A percentile compares a stretch with the other conserved stretches of the same genome.
Evolutionary conservation across 2,329 filamentous ascomycete genomes (phyloP).

Genomic region (Neopestalotiopsis rosae): DNA sequence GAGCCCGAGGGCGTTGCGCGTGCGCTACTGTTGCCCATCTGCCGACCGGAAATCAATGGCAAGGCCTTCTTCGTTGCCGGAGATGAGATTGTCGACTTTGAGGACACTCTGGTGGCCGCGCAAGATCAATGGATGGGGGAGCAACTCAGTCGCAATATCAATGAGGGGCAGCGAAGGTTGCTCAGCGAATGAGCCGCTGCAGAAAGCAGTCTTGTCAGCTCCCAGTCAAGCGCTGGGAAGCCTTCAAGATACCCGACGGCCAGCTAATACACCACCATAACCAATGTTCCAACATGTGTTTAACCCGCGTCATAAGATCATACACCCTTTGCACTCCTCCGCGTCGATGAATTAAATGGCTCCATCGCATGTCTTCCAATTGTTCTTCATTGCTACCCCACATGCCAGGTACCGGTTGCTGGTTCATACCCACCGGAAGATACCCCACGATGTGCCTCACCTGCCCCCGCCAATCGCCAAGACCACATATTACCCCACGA

Average conservation of each 20-base stretch:
- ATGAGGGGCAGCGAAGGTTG: slow-evolving; percentile 5
- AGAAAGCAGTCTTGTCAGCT: too few species aligned
- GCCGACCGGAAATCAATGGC: neutral
- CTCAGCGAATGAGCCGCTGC: neutral
- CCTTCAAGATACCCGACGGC: too few species aligned
- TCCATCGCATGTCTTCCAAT: neutral
- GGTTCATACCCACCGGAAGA: neutral
- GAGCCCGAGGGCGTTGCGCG: neutral
- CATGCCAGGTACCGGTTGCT: neutral
- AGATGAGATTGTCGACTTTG: neutral
- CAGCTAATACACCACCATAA: too few species aligned
- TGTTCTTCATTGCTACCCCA: neutral
- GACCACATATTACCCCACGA: neutral
- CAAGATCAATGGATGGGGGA: slow-evolving; percentile 7
- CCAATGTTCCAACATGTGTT: too few species aligned
- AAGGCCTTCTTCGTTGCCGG: slow-evolving; percentile 13
- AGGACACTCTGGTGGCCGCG: neutral
- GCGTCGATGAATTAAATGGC: too few species aligned
- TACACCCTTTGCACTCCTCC: too few species aligned
- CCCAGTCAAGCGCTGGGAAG: too few species aligned
- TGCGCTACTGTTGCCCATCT: neutral
- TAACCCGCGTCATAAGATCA: too few species aligned
- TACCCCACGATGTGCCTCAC: neutral
- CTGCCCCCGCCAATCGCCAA: neutral
- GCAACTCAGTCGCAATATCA: neutral